Conservation (phyloP, 2,329 filamentous ascomycete species). For the Pseudogymnoascus sp. region DNA sequence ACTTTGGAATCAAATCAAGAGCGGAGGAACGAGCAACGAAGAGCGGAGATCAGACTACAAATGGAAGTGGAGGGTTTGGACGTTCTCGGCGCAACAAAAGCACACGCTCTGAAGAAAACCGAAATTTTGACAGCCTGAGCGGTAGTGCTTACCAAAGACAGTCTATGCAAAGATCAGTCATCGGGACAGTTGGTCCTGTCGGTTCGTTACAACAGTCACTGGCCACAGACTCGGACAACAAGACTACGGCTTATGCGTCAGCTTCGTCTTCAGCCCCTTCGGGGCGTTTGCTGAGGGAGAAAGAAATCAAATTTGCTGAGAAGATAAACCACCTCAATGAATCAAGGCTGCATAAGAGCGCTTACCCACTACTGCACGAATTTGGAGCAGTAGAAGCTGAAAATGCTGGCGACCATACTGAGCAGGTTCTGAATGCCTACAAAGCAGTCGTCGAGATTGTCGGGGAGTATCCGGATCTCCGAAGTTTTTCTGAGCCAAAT, state of each 20-base stretch:
- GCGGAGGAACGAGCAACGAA: conserved; percentile 33
- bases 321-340: conserved; percentile 74
- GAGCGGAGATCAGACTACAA: conserved; percentile 26
- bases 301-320: conserved; percentile 72
- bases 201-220: conserved; percentile 53
- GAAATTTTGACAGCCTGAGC: conserved; percentile 45
- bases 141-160: conserved; percentile 61
- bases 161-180: conserved; percentile 72
- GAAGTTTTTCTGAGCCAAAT: conserved; percentile 51
- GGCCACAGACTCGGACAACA: conserved; percentile 62
- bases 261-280: conserved; percentile 38
- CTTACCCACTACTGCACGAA: conserved; percentile 68
- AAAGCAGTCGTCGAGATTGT: conserved; percentile 72
- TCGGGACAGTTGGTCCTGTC: conserved; percentile 67
- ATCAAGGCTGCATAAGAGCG: conserved; percentile 55
- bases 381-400: conserved; percentile 67
- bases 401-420: conserved; percentile 61
- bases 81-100: conserved; percentile 28
- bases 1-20: conserved; percentile 75
- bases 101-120: conserved; percentile 41
- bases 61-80: conserved; percentile 45
- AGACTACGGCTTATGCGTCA: conserved; percentile 41
- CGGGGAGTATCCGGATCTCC: conserved; percentile 57
- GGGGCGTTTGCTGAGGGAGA: conserved; percentile 71
- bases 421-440: conserved; percentile 75